Conservation (phyloP, 305 asterid species). For the Nicotiana rustica region DNA sequence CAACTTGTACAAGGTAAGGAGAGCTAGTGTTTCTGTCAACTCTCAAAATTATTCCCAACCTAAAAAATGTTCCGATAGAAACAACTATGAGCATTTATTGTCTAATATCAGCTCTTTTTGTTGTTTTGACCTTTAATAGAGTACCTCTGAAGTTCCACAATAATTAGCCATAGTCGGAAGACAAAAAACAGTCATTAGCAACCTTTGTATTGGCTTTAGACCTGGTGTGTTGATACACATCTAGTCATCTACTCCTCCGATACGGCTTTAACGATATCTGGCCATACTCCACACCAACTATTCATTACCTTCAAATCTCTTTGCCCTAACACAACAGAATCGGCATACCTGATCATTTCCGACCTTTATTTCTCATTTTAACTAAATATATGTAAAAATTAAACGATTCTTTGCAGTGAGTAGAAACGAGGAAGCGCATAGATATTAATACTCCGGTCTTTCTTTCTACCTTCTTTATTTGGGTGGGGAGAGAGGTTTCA, state of each 20-base stretch:
- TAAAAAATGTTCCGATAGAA: not conserved
- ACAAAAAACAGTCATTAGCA: not conserved
- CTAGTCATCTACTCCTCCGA: slow-evolving; percentile 18
- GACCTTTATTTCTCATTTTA: not conserved
- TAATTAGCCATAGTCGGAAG: not conserved
- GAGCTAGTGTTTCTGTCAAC: not conserved
- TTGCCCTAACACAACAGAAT: slow-evolving; percentile 12
- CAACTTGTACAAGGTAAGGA: not conserved
- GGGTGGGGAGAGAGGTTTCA: not conserved
- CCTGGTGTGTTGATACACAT: not conserved
- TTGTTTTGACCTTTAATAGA: not conserved
- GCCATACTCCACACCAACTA: not conserved
- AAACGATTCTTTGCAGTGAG: not conserved
- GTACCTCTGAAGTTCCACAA: not conserved
- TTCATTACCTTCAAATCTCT: slow-evolving; percentile 1
- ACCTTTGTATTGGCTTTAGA: slow-evolving; percentile 8
- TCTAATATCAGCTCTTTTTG: not conserved
- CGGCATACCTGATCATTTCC: not conserved
- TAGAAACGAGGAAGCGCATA: not conserved
- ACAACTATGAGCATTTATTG: not conserved
- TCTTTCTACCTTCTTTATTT: not conserved
- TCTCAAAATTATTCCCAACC: not conserved
- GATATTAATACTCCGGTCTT: not conserved
- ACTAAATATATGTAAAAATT: not conserved
- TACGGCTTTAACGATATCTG: not conserved